These are phyloP conservation scores for Chlorella variabilis DNA, from an alignment of 163 green algal species.

Conservation along the genomic window DNA sequence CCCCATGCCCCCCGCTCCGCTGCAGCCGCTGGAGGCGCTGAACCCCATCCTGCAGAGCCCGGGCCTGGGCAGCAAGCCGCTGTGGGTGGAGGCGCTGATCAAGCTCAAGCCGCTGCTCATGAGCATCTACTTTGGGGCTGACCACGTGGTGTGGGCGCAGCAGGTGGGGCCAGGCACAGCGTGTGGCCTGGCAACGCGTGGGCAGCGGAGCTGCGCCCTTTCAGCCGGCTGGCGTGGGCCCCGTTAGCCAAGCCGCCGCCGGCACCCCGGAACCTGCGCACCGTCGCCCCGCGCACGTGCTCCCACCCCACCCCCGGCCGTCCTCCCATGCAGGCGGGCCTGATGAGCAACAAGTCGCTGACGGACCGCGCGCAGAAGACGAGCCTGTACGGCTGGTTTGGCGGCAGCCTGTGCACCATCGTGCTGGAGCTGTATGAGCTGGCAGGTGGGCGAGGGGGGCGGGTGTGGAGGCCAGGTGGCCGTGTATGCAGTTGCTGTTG, in stretches of 20 bases:
- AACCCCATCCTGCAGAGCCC: slow-evolving; percentile 79
- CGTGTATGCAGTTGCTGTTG: slow-evolving; percentile 52
- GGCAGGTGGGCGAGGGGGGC: slow-evolving; percentile 17
- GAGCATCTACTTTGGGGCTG: slow-evolving; percentile 90
- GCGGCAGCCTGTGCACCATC: slow-evolving; percentile 75
- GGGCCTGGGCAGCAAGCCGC: slow-evolving; percentile 68
- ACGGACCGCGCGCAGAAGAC: slow-evolving; percentile 71
- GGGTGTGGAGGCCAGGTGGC: slow-evolving; percentile 30
- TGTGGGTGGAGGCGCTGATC: slow-evolving; percentile 70
- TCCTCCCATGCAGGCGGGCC: slow-evolving; percentile 70
- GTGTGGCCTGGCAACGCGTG: too few species aligned
- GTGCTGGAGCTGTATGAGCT: slow-evolving; percentile 65
- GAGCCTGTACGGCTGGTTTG: slow-evolving; percentile 81
- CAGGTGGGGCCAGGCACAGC: slow-evolving; percentile 49
- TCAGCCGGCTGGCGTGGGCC: too few species aligned
- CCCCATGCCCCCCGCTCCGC: not conserved
- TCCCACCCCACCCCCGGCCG: too few species aligned
- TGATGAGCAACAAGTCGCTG: slow-evolving; percentile 77
- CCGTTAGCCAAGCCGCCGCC: too few species aligned
- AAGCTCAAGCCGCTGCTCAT: slow-evolving; percentile 90
- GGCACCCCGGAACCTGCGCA: too few species aligned
- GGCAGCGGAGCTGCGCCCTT: too few species aligned
- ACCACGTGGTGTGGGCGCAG: slow-evolving; percentile 93
- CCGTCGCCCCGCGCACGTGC: too few species aligned
- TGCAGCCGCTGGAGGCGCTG: slow-evolving; percentile 84